Percentiles rank a stretch among this genome's conserved stretches.
Evolutionary conservation across 2,329 filamentous ascomycete species (phyloP).

Genomic region (Boeremia exigua): DNA sequence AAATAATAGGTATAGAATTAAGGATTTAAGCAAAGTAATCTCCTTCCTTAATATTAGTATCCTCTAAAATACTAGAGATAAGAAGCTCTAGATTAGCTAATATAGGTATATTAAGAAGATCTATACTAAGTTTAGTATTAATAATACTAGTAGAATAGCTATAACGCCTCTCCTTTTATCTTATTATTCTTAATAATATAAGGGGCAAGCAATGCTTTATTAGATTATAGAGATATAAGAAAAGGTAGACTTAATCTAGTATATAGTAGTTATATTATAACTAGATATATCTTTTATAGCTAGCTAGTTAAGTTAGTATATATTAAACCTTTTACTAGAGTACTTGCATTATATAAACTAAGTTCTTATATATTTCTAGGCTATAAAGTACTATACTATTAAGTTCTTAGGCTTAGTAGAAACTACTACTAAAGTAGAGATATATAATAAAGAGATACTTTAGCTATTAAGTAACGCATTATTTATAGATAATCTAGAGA

Average conservation of each 20-base stretch:
- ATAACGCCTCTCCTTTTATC: background rate
- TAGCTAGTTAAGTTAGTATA: background rate
- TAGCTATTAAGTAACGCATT: background rate
- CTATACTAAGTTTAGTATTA: background rate
- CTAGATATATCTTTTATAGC: background rate
- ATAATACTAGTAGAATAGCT: background rate
- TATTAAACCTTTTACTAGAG: background rate
- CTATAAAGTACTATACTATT: background rate
- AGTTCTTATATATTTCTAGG: background rate
- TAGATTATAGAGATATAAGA: conserved; percentile 2
- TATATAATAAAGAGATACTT: background rate
- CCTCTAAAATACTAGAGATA: background rate
- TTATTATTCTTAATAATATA: background rate
- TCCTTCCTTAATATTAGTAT: background rate
- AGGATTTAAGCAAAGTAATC: background rate
- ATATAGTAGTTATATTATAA: background rate
- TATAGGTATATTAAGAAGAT: background rate
- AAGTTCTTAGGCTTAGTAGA: background rate
- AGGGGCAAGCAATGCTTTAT: background rate
- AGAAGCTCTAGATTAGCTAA: background rate
- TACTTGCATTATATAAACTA: background rate
- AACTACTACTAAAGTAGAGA: background rate
- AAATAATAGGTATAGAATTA: background rate
- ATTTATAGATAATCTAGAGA: background rate
- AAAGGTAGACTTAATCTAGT: background rate